phyloP scores from a whole-genome alignment of 306 rosid species.

The Dryas drummondii region DNA sequence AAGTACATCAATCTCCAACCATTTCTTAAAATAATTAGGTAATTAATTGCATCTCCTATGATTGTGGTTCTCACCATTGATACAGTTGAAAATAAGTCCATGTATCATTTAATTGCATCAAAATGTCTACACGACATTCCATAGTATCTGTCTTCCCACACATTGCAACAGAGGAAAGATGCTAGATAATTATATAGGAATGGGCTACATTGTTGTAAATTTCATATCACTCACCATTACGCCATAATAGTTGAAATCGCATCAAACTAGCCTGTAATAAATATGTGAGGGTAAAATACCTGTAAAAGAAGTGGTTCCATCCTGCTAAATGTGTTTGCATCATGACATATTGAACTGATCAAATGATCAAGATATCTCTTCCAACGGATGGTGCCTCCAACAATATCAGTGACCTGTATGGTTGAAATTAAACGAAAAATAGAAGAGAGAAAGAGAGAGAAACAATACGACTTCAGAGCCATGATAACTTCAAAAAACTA shows the following conservation, averaged over 20 bases:
- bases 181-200: not conserved
- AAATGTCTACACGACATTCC: not conserved
- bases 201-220: not conserved
- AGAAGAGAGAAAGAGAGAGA: not conserved
- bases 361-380: constrained; percentile 84
- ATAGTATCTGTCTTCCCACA: not conserved
- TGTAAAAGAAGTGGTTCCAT: constrained; percentile 91
- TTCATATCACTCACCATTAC: not conserved
- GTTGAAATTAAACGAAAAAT: constrained; percentile 6
- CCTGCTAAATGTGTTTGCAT: constrained; percentile 50
- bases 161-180: not conserved
- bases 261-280: constrained; percentile 12
- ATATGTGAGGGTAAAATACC: constrained; percentile 36
- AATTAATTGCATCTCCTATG: not conserved
- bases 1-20: not conserved
- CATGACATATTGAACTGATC: constrained; percentile 63
- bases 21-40: not conserved
- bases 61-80: not conserved
- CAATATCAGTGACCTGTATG: constrained; percentile 75
- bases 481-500: not conserved
- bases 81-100: not conserved
- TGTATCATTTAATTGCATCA: not conserved
- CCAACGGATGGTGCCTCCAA: constrained; percentile 91
- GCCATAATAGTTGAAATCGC: not conserved
- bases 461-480: not conserved